Evolutionary conservation across 768 basidiomycete species (phyloP).

Genomic region (Tylopilus rubrobrunneus): DNA sequence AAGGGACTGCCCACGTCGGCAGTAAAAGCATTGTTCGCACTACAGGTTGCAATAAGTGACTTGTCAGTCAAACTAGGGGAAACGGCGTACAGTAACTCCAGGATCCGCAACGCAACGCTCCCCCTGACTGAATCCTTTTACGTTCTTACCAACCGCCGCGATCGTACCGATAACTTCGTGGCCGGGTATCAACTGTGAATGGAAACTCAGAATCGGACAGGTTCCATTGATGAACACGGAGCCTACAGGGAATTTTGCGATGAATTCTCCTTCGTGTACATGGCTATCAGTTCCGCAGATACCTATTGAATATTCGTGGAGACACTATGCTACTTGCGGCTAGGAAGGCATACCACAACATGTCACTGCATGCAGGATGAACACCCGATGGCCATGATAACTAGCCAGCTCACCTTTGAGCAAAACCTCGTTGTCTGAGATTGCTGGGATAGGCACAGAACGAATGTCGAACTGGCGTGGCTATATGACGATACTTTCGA

Average conservation of each 20-base stretch:
- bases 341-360: constrained; percentile 33
- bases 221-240: neutral
- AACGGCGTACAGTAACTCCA: constrained; percentile 51
- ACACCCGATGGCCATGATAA: neutral
- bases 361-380: constrained; percentile 27
- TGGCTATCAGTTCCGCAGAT: constrained; percentile 56
- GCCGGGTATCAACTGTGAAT: constrained; percentile 55
- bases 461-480: constrained; percentile 51
- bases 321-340: neutral
- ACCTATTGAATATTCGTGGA: constrained; percentile 29
- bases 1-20: constrained; percentile 70
- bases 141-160: constrained; percentile 70
- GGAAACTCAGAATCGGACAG: neutral
- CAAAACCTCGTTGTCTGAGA: constrained; percentile 53
- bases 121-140: constrained; percentile 64
- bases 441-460: constrained; percentile 47
- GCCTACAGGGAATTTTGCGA: constrained; percentile 48
- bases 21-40: constrained; percentile 84
- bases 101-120: constrained; percentile 84
- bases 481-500: constrained; percentile 19
- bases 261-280: constrained; percentile 58
- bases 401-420: constrained; percentile 44
- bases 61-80: neutral
- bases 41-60: constrained; percentile 20
- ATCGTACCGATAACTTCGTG: constrained; percentile 69